Conservation (phyloP, 129 eudicot species). For the Glebionis coronaria region DNA sequence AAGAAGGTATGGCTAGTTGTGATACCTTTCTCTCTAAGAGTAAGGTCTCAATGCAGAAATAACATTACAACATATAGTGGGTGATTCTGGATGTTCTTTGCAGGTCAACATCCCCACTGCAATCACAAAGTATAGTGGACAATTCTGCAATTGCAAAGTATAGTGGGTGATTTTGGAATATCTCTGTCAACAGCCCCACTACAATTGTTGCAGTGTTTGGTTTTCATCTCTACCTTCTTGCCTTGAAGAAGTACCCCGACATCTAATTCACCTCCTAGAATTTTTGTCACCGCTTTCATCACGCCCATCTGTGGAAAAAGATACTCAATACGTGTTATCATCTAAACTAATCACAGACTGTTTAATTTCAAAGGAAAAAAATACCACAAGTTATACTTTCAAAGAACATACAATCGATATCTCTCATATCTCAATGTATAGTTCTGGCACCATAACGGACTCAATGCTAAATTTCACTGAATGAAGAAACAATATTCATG, state of each 20-base stretch:
- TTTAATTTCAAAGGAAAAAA: not conserved
- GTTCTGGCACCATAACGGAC: slow-evolving; percentile 92
- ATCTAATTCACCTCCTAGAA: slow-evolving; percentile 72
- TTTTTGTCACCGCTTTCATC: slow-evolving; percentile 76
- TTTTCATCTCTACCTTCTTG: slow-evolving; percentile 80
- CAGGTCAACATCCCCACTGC: too few species aligned
- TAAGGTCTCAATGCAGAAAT: too few species aligned
- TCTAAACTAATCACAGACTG: not conserved
- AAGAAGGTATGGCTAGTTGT: too few species aligned
- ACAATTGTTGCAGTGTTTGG: slow-evolving; percentile 70
- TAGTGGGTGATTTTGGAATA: too few species aligned
- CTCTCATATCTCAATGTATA: slow-evolving; percentile 89
- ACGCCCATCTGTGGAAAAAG: slow-evolving; percentile 55
- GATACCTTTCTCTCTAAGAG: too few species aligned
- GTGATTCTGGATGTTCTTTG: too few species aligned
- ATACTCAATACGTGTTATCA: slow-evolving; percentile 3
- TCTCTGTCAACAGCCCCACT: too few species aligned
- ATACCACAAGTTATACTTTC: slow-evolving; percentile 50
- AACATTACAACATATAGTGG: too few species aligned
- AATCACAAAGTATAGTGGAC: too few species aligned
- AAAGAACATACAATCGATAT: slow-evolving; percentile 83
- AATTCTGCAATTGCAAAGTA: too few species aligned
- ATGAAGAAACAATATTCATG: slow-evolving; percentile 22
- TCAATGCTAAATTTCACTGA: slow-evolving; percentile 88
- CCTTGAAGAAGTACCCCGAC: slow-evolving; percentile 91